Conservation (phyloP, 2,329 filamentous ascomycete species). For the Podosphaera leucotricha region DNA sequence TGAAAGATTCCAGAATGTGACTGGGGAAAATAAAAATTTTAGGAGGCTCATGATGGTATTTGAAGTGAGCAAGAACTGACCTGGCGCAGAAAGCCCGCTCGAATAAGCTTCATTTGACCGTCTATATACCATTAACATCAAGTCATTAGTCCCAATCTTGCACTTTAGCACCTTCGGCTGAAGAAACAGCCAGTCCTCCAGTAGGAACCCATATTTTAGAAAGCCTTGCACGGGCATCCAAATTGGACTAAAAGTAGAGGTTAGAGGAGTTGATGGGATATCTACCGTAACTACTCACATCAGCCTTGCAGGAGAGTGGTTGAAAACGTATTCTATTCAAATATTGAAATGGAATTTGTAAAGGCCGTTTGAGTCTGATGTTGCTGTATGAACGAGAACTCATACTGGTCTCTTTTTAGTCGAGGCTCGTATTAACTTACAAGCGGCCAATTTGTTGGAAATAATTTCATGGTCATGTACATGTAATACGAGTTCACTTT, state of each 20-base stretch:
- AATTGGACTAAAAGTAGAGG: conserved; percentile 9
- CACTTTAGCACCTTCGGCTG: conserved; percentile 25
- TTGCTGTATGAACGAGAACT: background rate
- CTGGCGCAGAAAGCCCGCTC: conserved; percentile 52
- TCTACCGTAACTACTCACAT: background rate
- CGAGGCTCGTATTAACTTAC: background rate
- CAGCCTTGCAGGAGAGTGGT: background rate
- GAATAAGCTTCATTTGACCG: conserved; percentile 41
- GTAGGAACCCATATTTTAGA: conserved; percentile 65
- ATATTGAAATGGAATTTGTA: background rate
- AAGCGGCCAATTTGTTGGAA: background rate
- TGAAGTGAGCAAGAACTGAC: conserved; percentile 19
- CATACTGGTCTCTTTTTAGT: background rate
- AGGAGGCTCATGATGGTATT: background rate
- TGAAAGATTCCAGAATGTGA: conserved; percentile 84
- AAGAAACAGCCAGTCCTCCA: conserved; percentile 35
- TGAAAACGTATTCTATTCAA: background rate
- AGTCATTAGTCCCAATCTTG: background rate
- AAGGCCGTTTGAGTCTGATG: background rate
- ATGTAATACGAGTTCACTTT: too few relatives aligned
- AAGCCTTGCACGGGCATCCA: conserved; percentile 33
- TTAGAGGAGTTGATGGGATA: background rate
- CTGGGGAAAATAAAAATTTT: conserved; percentile 18
- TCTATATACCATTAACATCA: conserved; percentile 19
- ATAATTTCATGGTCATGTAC: background rate